phyloP scores from a whole-genome alignment of 176 grass and related monocot genomes.

The Eragrostis nindensis region DNA sequence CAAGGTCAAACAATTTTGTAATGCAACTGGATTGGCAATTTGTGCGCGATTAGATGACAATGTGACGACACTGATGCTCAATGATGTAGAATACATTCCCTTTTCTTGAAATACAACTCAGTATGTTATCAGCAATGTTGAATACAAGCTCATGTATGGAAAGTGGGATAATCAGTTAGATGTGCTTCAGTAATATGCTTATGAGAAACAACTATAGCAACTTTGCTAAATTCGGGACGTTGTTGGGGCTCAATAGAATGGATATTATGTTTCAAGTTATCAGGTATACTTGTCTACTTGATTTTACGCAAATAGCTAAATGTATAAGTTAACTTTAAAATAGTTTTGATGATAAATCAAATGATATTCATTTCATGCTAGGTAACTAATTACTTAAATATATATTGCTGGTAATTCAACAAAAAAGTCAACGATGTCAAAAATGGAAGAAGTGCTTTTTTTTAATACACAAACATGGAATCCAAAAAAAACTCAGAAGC shows the following conservation, averaged over 20 bases:
- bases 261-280: not conserved
- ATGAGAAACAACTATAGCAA: not conserved
- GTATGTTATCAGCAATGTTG: not conserved
- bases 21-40: slow-evolving; percentile 33
- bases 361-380: too few relatives aligned
- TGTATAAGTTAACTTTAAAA: too few relatives aligned
- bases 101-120: not conserved
- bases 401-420: too few relatives aligned
- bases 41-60: slow-evolving; percentile 2
- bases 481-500: not conserved
- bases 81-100: not conserved
- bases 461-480: too few relatives aligned
- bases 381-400: too few relatives aligned
- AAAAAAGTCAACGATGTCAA: too few relatives aligned
- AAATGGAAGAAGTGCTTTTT: too few relatives aligned
- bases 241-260: not conserved
- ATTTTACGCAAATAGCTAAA: too few relatives aligned
- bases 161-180: not conserved
- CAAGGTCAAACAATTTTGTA: slow-evolving; percentile 52
- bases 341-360: too few relatives aligned
- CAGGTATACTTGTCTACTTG: too few relatives aligned
- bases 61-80: not conserved
- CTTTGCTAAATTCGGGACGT: not conserved
- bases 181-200: not conserved
- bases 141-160: not conserved